Conservation (phyloP, 805 yeast species). For the Starmerella potacharoeniae region DNA sequence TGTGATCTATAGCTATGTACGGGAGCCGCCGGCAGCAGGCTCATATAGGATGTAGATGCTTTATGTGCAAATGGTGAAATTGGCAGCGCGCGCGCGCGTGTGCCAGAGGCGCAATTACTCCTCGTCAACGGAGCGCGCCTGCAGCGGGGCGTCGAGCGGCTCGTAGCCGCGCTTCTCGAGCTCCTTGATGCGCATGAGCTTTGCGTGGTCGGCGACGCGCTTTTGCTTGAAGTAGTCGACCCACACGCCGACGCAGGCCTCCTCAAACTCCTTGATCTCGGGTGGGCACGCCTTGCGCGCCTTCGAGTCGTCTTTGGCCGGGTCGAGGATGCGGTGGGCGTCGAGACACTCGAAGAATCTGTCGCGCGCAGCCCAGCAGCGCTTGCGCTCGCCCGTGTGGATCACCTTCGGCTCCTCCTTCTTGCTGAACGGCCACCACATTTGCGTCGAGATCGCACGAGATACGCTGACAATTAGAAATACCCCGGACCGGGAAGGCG, state of each 20-base stretch:
- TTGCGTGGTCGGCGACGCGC: slow-evolving; percentile 62
- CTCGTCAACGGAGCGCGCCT: slow-evolving; percentile 13
- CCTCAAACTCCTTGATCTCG: slow-evolving; percentile 48
- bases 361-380: slow-evolving; percentile 90
- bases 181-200: slow-evolving; percentile 54
- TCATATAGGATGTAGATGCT: no score
- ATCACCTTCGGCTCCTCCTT: slow-evolving; percentile 33
- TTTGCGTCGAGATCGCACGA: slow-evolving; percentile 18
- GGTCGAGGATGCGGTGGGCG: slow-evolving; percentile 52
- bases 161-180: slow-evolving; percentile 52
- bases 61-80: neutral
- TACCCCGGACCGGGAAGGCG: no score
- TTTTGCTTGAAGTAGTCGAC: slow-evolving; percentile 82
- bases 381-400: slow-evolving; percentile 40
- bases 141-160: slow-evolving; percentile 20
- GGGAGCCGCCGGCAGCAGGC: neutral
- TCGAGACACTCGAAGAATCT: slow-evolving; percentile 64
- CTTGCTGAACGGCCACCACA: slow-evolving; percentile 50
- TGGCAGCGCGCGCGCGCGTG: neutral
- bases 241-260: slow-evolving; percentile 82
- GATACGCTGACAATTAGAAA: neutral
- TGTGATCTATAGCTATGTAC: neutral
- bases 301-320: slow-evolving; percentile 36
- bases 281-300: slow-evolving; percentile 48
- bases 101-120: neutral